These are phyloP conservation scores for Lasiosphaeriaceae sp. DNA, from an alignment of 495 filamentous ascomycete genomes.

Conservation along the genomic window DNA sequence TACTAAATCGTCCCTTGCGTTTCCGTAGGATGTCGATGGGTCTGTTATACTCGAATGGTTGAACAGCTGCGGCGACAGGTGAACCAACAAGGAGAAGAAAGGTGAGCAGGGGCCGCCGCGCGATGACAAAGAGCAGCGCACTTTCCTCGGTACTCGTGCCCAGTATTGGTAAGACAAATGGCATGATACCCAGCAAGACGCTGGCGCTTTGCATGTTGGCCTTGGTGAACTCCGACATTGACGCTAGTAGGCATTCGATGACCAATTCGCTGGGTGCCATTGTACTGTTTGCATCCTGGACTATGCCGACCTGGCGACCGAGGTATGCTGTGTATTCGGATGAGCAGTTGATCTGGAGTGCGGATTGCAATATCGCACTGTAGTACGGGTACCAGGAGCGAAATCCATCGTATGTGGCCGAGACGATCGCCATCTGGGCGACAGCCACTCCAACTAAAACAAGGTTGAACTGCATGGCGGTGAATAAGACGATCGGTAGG, in stretches of 20 bases:
- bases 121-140: conserved; percentile 12
- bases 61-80: conserved; percentile 15
- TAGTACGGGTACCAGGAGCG: not conserved
- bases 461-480: not conserved
- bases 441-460: not conserved
- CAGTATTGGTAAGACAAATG: conserved; percentile 21
- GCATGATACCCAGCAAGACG: conserved; percentile 28
- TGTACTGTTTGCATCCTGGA: not conserved
- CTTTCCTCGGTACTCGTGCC: conserved; percentile 20
- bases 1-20: conserved; percentile 4
- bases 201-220: conserved; percentile 21
- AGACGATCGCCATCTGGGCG: too few species aligned
- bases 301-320: not conserved
- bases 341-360: not conserved
- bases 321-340: not conserved
- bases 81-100: conserved; percentile 17
- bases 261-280: conserved; percentile 7
- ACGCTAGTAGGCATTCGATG: conserved; percentile 23
- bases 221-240: conserved; percentile 25
- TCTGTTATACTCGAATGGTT: conserved; percentile 21
- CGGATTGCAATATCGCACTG: not conserved
- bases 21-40: conserved; percentile 11
- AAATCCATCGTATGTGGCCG: not conserved
- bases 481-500: too few species aligned
- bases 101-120: conserved; percentile 20